Evolutionary conservation across 345 rosid species (phyloP), one percentile per base, ranked within the genome.

Genomic region (Pistacia integerrima): DNA sequence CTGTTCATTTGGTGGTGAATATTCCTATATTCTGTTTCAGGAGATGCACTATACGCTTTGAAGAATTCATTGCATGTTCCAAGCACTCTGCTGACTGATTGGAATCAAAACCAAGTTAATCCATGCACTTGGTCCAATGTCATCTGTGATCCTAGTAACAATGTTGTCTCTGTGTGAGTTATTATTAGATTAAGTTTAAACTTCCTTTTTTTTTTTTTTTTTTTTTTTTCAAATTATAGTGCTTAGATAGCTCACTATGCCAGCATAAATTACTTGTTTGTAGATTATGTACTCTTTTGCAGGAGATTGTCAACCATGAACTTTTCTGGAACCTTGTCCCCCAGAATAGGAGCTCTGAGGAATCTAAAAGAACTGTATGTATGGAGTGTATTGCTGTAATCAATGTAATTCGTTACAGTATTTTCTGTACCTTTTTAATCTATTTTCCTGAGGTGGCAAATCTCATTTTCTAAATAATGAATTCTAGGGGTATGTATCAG

Each of bases 61-160:
- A 90, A 48, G 89, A 30, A 0, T 51, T 87, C 98, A 1, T 73
- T 96, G 80, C 82, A 62, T 76, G 90, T 88, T 79, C 78, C 87
- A 28, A 63, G 16, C 20, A 64, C 60, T 81, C 93, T 89, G 81
- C 88, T 96, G 65, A 9, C 22, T 35, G 95, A 96, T 77, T 96
- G 99, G 98, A 93, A 90, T 70, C 94, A 74, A 81, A 84, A 87
- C 78, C 97, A 68, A 87, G 97, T 93, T 77, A 91, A 89, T 65
- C 98, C 98, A 36, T 93, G 98, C 87, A 92, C 98, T 71, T 96
- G 99, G 99, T 76, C 97, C 8, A 88, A 89, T 81, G 90, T 96
- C 28, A 84, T 71, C 48, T 93, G 98, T 78, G 93, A 91, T 81
- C 1, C 38, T 55, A 84, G 62, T 60, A 64, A 77, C 73, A 78